These are phyloP conservation scores for Plasmodium malariae DNA, from an alignment of 169 alveolate genomes.

Conservation along the genomic window DNA sequence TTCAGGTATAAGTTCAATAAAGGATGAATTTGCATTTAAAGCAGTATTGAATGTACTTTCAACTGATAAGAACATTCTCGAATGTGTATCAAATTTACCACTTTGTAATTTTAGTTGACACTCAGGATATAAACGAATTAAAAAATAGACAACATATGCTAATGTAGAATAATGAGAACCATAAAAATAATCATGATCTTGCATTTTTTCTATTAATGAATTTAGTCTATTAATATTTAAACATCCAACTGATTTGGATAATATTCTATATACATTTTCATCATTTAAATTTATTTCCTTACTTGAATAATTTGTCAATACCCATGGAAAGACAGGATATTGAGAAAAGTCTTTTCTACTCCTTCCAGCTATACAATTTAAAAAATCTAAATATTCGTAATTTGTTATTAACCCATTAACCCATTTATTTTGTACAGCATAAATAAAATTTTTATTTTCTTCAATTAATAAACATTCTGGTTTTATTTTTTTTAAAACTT, in stretches of 20 bases:
- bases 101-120: constrained; percentile 95
- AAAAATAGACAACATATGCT: constrained; percentile 96
- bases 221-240: constrained; percentile 87
- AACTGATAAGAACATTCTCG: constrained; percentile 84
- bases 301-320: constrained; percentile 89
- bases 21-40: constrained; percentile 88
- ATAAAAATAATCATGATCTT: constrained; percentile 90
- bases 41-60: constrained; percentile 83
- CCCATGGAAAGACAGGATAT: constrained; percentile 99
- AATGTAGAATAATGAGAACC: constrained; percentile 98
- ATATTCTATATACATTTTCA: constrained; percentile 89
- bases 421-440: constrained; percentile 91
- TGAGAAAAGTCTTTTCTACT: constrained; percentile 95
- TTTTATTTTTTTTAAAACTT: constrained; percentile 77
- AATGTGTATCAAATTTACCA: constrained; percentile 91
- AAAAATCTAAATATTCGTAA: constrained; percentile 94
- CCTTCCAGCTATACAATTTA: constrained; percentile 95
- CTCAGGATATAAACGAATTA: constrained; percentile 95
- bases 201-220: constrained; percentile 88
- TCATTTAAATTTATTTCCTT: constrained; percentile 80
- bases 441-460: constrained; percentile 81
- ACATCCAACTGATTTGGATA: constrained; percentile 95
- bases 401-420: constrained; percentile 93
- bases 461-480: constrained; percentile 81
- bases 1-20: constrained; percentile 95